These are phyloP conservation scores for Hyaloscypha bicolor DNA, from an alignment of 495 filamentous ascomycete species.

Conservation along the genomic window DNA sequence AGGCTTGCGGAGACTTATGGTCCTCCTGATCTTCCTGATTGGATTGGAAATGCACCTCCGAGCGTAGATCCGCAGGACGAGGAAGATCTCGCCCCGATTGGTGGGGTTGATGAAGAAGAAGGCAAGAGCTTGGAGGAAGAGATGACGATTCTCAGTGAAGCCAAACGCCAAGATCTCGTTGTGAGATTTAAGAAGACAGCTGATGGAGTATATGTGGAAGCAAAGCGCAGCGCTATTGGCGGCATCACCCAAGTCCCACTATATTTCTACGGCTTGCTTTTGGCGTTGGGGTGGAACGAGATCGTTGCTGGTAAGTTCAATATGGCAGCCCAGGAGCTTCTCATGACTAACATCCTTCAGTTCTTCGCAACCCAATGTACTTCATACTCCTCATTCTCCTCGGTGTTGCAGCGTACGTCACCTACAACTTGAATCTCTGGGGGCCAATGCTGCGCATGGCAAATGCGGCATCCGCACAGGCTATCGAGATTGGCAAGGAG, in stretches of 20 bases:
- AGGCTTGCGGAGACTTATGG: constrained; percentile 66
- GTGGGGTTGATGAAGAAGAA: constrained; percentile 89
- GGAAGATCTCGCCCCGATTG: constrained; percentile 83
- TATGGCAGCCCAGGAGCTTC: not conserved
- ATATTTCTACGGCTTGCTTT: constrained; percentile 87
- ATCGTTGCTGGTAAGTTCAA: constrained; percentile 76
- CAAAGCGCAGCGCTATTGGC: constrained; percentile 93
- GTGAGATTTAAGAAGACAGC: constrained; percentile 98
- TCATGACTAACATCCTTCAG: constrained; percentile 44
- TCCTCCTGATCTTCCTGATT: constrained; percentile 78
- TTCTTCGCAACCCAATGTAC: constrained; percentile 88
- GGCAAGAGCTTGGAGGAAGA: constrained; percentile 93
- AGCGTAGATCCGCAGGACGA: constrained; percentile 81
- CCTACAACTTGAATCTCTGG: constrained; percentile 91
- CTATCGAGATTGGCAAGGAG: constrained; percentile 85
- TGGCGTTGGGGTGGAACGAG: constrained; percentile 97
- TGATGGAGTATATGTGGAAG: constrained; percentile 96
- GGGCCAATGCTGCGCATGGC: constrained; percentile 94
- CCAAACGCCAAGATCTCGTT: constrained; percentile 83
- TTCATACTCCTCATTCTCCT: constrained; percentile 84
- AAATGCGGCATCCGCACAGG: constrained; percentile 85
- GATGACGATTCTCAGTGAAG: constrained; percentile 88
- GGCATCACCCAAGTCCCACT: constrained; percentile 92
- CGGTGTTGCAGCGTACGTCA: constrained; percentile 77
- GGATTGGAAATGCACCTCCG: constrained; percentile 79